These are phyloP conservation scores for Miscanthus sacchariflorus DNA, from an alignment of 202 grass and related monocot genomes.

Conservation along the genomic window DNA sequence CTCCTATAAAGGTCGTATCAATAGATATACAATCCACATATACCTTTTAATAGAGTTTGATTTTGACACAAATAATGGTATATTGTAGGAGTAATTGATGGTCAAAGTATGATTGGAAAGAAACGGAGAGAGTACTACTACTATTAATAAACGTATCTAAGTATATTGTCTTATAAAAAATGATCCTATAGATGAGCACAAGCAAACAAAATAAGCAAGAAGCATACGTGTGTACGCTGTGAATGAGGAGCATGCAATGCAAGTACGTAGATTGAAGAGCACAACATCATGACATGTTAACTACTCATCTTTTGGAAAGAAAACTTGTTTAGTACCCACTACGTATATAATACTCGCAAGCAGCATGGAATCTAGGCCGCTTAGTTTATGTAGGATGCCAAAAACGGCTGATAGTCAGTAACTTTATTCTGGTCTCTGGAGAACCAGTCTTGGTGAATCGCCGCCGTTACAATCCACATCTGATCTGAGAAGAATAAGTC, in stretches of 20 bases:
- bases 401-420: not conserved
- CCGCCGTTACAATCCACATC: not conserved
- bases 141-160: not conserved
- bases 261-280: not conserved
- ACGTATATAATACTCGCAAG: not conserved
- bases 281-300: not conserved
- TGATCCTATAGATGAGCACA: not conserved
- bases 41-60: too few relatives aligned
- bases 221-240: not conserved
- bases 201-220: not conserved
- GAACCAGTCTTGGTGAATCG: not conserved
- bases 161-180: not conserved
- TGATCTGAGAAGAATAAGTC: not conserved
- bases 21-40: too few relatives aligned
- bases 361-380: conserved; percentile 35
- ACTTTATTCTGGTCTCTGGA: not conserved
- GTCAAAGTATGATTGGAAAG: too few relatives aligned
- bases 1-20: too few relatives aligned
- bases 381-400: conserved; percentile 19
- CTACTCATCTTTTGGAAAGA: not conserved
- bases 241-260: not conserved
- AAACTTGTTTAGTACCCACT: conserved; percentile 16
- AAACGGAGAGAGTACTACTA: too few relatives aligned
- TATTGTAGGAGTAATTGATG: too few relatives aligned
- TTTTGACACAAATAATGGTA: too few relatives aligned